Evolutionary conservation across 2,329 filamentous ascomycete genomes (phyloP).

Genomic region (Raffaelea ambrosiae): DNA sequence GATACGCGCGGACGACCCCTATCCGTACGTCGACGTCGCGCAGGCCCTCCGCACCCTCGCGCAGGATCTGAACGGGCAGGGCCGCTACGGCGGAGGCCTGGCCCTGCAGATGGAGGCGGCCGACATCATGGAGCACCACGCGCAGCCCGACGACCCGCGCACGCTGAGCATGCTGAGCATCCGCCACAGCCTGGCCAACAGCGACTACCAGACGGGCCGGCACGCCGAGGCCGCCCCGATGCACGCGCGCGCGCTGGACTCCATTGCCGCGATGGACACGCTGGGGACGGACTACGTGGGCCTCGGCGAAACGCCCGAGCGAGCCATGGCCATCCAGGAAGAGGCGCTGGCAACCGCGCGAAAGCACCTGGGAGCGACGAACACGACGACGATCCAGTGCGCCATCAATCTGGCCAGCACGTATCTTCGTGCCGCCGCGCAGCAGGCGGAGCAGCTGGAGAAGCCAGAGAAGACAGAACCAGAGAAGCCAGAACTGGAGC

Average conservation of each 20-base stretch:
- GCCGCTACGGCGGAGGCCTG: neutral
- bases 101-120: neutral
- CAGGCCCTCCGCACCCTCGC: neutral
- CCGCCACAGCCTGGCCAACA: neutral
- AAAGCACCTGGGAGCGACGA: neutral
- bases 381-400: neutral
- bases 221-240: neutral
- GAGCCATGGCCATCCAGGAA: neutral
- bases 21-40: neutral
- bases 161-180: neutral
- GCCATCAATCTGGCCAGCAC: neutral
- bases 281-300: neutral
- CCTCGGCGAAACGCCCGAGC: neutral
- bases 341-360: neutral
- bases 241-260: neutral
- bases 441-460: neutral
- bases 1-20: too few relatives aligned
- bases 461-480: too few relatives aligned
- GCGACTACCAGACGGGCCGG: neutral
- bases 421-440: neutral
- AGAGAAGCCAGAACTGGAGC: too few relatives aligned
- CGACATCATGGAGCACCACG: neutral
- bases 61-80: neutral
- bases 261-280: neutral
- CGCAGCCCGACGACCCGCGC: neutral